These are phyloP conservation scores for Fonsecaea nubica DNA, from an alignment of 2,329 filamentous ascomycete species.

Conservation along the genomic window DNA sequence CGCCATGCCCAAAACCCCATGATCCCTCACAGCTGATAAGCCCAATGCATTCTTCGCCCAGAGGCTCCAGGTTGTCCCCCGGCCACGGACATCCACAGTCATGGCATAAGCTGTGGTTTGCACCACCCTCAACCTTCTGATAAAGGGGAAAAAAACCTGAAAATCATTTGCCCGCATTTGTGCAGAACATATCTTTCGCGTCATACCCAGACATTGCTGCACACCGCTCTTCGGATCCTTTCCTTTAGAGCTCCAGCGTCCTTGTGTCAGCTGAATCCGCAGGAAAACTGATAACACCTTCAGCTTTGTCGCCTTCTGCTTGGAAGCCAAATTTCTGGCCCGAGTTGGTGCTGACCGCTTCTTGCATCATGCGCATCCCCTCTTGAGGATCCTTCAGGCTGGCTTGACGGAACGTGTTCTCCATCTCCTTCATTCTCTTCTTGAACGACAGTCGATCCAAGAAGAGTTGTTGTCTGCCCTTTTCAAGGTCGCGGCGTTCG, in stretches of 20 bases:
- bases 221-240: not conserved
- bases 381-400: conserved; percentile 54
- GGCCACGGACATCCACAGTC: not conserved
- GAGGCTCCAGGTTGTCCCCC: conserved; percentile 1
- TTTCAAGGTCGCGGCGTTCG: conserved; percentile 89
- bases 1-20: not conserved
- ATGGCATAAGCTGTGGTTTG: not conserved
- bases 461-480: conserved; percentile 90
- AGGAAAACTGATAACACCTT: not conserved
- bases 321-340: conserved; percentile 33
- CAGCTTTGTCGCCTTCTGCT: conserved; percentile 11
- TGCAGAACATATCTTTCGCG: not conserved
- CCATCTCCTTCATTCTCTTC: conserved; percentile 80
- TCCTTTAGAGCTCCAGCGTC: conserved; percentile 8
- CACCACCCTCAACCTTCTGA: conserved; percentile 11
- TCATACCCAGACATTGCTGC: not conserved
- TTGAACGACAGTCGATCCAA: conserved; percentile 90
- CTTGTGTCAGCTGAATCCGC: conserved; percentile 1
- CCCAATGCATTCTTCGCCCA: not conserved
- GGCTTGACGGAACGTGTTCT: conserved; percentile 67
- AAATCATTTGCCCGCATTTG: not conserved
- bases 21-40: not conserved
- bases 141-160: conserved; percentile 19
- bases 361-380: conserved; percentile 40
- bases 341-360: conserved; percentile 27